Evolutionary conservation across 164 flowering plant genomes (phyloP).

Genomic region (Chimonanthus salicifolius): DNA sequence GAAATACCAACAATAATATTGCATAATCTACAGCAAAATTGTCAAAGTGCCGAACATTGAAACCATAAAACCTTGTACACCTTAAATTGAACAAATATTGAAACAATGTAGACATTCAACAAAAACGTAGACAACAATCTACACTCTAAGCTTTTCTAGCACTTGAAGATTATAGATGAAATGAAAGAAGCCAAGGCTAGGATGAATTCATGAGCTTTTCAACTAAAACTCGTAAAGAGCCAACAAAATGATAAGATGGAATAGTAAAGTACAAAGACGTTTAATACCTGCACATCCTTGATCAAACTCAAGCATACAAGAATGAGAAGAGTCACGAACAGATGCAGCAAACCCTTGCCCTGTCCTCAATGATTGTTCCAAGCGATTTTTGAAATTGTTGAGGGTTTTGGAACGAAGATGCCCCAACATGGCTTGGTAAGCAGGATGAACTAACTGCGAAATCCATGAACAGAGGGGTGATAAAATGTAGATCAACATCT

Average conservation of each 20-base stretch:
- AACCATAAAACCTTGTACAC: no score
- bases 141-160: no score
- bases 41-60: no score
- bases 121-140: no score
- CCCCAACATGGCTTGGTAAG: conserved; percentile 45
- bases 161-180: no score
- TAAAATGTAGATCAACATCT: background rate
- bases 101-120: no score
- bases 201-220: background rate
- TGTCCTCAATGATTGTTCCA: conserved; percentile 31
- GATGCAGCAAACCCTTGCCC: conserved; percentile 62
- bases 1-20: no score
- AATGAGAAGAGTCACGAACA: conserved; percentile 31
- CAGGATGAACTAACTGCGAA: conserved; percentile 49
- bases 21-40: no score
- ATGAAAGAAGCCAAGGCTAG: background rate
- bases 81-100: no score
- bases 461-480: background rate
- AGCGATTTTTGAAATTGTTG: conserved; percentile 34
- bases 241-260: background rate
- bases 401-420: conserved; percentile 43
- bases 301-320: conserved; percentile 50
- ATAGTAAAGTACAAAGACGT: background rate
- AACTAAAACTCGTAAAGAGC: background rate
- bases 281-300: conserved; percentile 47